A percentile compares a stretch with the other conserved stretches of the same genome.
phyloP scores from a whole-genome alignment of 176 grass and related monocot genomes.

The Musa acuminata region DNA sequence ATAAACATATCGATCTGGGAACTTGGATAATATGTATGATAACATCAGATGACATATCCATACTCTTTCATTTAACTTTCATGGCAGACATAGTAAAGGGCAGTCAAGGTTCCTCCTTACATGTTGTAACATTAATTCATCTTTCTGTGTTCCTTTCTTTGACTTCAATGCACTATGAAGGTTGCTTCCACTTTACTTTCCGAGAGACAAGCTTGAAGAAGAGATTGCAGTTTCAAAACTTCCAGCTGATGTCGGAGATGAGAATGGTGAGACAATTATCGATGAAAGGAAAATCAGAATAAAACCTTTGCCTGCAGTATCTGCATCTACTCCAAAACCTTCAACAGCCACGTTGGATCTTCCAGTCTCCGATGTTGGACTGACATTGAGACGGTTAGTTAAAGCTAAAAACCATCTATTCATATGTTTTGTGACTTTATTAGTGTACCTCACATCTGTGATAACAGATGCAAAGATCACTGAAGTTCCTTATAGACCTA shows the following conservation, averaged over 20 bases:
- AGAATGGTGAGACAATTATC: slow-evolving; percentile 95
- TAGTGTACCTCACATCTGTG: background rate
- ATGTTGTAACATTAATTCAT: background rate
- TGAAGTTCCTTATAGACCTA: too few relatives aligned
- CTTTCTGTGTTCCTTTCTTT: slow-evolving; percentile 1
- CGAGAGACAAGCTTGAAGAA: slow-evolving; percentile 91
- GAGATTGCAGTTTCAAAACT: slow-evolving; percentile 73
- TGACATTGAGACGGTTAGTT: slow-evolving; percentile 55
- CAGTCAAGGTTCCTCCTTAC: background rate
- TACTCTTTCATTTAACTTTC: background rate
- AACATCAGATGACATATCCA: background rate
- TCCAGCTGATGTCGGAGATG: slow-evolving; percentile 94
- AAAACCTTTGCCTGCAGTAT: slow-evolving; percentile 66
- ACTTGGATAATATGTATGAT: background rate
- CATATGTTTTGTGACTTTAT: background rate
- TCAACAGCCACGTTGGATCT: slow-evolving; percentile 27
- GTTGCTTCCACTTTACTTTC: slow-evolving; percentile 93
- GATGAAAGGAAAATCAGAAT: slow-evolving; percentile 98
- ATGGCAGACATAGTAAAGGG: background rate
- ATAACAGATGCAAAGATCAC: too few relatives aligned
- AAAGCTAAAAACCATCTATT: background rate
- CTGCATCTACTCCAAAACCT: slow-evolving; percentile 25
- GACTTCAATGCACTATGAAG: slow-evolving; percentile 23
- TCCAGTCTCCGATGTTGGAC: slow-evolving; percentile 58
- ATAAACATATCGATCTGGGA: background rate